These are phyloP conservation scores for Tetracladium marchalianum DNA, from an alignment of 495 filamentous ascomycete species.

Conservation along the genomic window DNA sequence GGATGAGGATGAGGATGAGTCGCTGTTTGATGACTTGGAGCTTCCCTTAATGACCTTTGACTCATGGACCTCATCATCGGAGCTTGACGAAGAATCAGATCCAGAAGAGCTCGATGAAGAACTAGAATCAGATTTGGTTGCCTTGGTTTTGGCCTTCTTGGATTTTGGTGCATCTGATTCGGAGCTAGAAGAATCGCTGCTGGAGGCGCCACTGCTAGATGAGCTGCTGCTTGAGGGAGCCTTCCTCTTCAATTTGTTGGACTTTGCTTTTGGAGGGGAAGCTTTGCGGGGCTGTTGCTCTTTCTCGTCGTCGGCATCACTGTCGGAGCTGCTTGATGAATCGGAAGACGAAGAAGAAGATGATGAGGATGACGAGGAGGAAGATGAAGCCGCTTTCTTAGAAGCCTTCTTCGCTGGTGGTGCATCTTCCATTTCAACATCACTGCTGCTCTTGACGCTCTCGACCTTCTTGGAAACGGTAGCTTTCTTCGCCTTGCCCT, in stretches of 20 bases:
- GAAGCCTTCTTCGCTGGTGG: conserved; percentile 15
- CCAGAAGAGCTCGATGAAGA: conserved; percentile 13
- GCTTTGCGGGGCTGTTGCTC: conserved; percentile 24
- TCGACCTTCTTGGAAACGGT: conserved; percentile 18
- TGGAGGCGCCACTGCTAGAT: conserved; percentile 8
- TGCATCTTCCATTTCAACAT: conserved; percentile 51
- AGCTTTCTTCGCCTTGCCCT: background rate
- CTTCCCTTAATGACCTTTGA: conserved; percentile 24
- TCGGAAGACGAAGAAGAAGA: conserved; percentile 37
- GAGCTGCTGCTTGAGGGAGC: conserved; percentile 39
- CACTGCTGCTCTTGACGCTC: conserved; percentile 33
- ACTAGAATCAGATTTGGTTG: conserved; percentile 6
- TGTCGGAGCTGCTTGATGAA: conserved; percentile 45
- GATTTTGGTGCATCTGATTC: conserved; percentile 26
- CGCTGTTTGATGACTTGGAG: conserved; percentile 13
- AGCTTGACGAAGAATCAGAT: conserved; percentile 15
- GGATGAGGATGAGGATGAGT: conserved; percentile 31
- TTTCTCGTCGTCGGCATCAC: conserved; percentile 52
- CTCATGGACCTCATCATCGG: conserved; percentile 21
- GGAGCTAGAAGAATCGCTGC: conserved; percentile 19
- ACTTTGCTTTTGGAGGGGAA: conserved; percentile 24
- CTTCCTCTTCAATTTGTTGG: conserved; percentile 54
- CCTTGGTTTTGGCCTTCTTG: conserved; percentile 21
- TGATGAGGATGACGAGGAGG: conserved; percentile 23
- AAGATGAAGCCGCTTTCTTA: conserved; percentile 24